Base-by-base conservation (phyloP, 164 flowering plant species). In the Euptelea pleiosperma region DNA sequence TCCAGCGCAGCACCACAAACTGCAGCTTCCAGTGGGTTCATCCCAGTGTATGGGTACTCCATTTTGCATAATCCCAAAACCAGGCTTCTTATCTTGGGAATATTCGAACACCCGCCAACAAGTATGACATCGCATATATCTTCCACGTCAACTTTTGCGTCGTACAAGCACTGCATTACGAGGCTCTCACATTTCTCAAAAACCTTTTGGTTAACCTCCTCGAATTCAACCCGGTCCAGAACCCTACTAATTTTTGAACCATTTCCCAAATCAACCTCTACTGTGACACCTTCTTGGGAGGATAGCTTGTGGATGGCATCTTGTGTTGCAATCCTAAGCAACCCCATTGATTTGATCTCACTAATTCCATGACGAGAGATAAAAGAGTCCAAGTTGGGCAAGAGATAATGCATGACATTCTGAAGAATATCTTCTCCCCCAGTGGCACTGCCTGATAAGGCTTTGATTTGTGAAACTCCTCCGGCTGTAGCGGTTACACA, bases 371-470 rank as follows among this genome's bases (percentile, higher is more conserved):
- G 88, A 33, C 31, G 68, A 2, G 74, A 64, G 66, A 75, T 74
- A 18, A 78, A 62, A 46, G 15, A 45, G 18, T 91, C 91, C 36
- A 73, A 53, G 40, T 76, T 62, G 0, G 96, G 91, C 47, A 83
- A 21, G 21, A 92, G 80, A 64, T 82, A 63, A 16, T 34, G 84
- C 88, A 92, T 86, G 65, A 73, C 62, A 39, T 87, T 92, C 66
- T 75, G 88, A 43, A 92, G 85, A 10, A 92, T 56, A 64, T 89
- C 96, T 65, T 89, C 98, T 12, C 98, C 98, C 31, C 96, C 98
- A 33, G 82, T 39, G n/a, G 83, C 54, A 58, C 62, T 57, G 36
- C 96, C 98, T 4, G 91, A 73, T 35, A 89, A 62, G 19, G 93
- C 79, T 62, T 80, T 85, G 57, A 92, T 82, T 72, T 89, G 93